Base-by-base conservation (phyloP, 2,329 filamentous ascomycete species). In the Scedosporium apiospermum region DNA sequence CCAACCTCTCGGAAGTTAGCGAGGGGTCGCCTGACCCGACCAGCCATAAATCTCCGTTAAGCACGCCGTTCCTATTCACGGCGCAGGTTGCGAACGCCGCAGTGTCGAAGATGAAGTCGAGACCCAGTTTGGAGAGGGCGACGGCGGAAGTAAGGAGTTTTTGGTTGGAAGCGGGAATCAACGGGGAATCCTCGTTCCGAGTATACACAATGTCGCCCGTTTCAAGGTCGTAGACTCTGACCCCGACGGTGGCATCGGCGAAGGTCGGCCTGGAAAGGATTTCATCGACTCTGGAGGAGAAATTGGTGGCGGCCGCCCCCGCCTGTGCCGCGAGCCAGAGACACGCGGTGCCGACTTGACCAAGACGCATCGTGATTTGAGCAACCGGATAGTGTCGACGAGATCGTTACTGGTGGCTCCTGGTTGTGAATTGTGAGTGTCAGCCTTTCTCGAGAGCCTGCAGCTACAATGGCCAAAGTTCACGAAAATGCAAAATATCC, bases 21-120 rank as follows among this genome's bases (percentile, higher is more conserved):
- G 63, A 64, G 2, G 63, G 63, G 44, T 64, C 63, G 42, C 63
- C 63, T 6, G 63, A 64, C 7, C 63, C 63, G 2, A 58, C 53
- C 7, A 64, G 30, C 60, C 60, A 64, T n/a, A 64, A 12, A 16
- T 64, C 63, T 10, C 63, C 63, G 44, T 64, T 49, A 16, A 64
- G 55, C 5, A 63, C 60, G 21, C 63, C 63, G n/a, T 64, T 55
- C 12, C 42, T 60, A 14, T 27, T 21, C 16, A 61, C 18, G 9
- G 21, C 44, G 21, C 49, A 51, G 21, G 51, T 51, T 5, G 46
- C 53, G 18, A 58, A 23, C 30, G 62, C 53, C 12, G 51, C 62
- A 23, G 63, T 62, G 26, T 64, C 30, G 38, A 38, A 64, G 18
- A 27, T 55, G 34, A 63, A 63, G 21, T 61, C 58, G 38, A 41